Conservation (phyloP, 1,139 yeast genomes). For the Scheffersomyces stambukii region DNA sequence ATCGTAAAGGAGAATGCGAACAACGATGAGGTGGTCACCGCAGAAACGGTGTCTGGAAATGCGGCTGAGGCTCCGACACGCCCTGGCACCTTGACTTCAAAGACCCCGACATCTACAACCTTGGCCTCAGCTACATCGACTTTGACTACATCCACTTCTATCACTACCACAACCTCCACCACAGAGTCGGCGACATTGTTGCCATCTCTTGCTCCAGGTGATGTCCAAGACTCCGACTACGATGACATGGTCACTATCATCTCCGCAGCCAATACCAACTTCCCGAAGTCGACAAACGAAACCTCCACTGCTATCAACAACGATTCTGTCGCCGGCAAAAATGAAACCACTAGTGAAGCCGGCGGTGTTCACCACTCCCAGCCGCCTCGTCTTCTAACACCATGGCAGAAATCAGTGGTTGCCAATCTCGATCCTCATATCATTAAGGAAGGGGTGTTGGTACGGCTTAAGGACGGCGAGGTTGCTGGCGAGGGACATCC, state of each 20-base stretch:
- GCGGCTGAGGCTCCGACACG: no score
- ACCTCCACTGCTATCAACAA: conserved; percentile 1
- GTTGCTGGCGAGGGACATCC: conserved; percentile 11
- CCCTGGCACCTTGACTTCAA: neutral
- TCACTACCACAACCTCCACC: conserved; percentile 1
- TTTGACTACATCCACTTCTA: neutral
- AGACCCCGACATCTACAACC: conserved; percentile 1
- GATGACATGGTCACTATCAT: no score
- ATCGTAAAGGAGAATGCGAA: conserved; percentile 1
- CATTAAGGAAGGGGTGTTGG: conserved; percentile 18
- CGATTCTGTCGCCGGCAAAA: neutral
- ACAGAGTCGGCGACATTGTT: no score
- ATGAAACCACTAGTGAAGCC: conserved; percentile 1
- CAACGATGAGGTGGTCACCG: neutral
- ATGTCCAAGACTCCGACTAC: no score
- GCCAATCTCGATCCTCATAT: conserved; percentile 27
- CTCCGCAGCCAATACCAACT: neutral
- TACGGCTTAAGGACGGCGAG: conserved; percentile 13
- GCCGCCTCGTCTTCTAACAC: no score
- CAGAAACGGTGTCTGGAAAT: no score
- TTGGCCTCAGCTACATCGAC: conserved; percentile 1
- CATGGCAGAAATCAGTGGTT: conserved; percentile 33
- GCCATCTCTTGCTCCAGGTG: no score
- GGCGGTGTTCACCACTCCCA: conserved; percentile 1
- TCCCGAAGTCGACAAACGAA: neutral